Base-by-base conservation (phyloP, 1,284 basidiomycete species). In the Heimioporus punctisporus region DNA sequence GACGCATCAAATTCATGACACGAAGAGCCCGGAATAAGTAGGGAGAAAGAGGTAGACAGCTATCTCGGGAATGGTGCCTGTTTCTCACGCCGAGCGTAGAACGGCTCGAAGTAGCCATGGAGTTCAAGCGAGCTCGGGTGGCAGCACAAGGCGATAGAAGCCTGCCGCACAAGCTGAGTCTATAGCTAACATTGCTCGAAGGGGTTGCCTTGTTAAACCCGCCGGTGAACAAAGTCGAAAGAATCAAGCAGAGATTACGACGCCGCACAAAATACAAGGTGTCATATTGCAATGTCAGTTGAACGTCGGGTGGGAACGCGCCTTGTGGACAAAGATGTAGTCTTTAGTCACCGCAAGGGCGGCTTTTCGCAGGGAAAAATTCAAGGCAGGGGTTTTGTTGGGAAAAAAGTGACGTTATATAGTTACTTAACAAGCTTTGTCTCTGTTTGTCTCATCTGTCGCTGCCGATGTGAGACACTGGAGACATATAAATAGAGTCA, bases 21-120 rank as follows among this genome's bases (percentile, higher is more conserved):
- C 27, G 21, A 46, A 17, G 43, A 54, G 14, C 59, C 51, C 65
- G 64, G 63, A 69, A 56, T 17, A 40, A 39, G 48, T 15, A 12
- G 31, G 31, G 46, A 27, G 19, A 34, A 46, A 23, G 42, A 48
- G 59, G 56, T 25, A 47, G 37, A 26, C 39, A 10, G 6, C 26
- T 17, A 34, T 21, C 45, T 31, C 46, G 21, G 24, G 30, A 42
- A 25, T 17, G 26, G 26, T 26, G 24, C 23, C 24, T 10, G 14
- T 15, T 62, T 56, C 62, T 42, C 44, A 53, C 39, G 19, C 41
- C 40, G 53, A 40, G 10, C 8, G 26, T 59, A 26, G 51, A 53
- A 61, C 52, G 62, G 62, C 50, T 15, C 37, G 52, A 60, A 62
- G 60, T 21, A n/a, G 39, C 6, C 39, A 43, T 28, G 48, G 47